Evolutionary conservation across 768 basidiomycete genomes (phyloP).

Genomic region (Trametes meyenii): DNA sequence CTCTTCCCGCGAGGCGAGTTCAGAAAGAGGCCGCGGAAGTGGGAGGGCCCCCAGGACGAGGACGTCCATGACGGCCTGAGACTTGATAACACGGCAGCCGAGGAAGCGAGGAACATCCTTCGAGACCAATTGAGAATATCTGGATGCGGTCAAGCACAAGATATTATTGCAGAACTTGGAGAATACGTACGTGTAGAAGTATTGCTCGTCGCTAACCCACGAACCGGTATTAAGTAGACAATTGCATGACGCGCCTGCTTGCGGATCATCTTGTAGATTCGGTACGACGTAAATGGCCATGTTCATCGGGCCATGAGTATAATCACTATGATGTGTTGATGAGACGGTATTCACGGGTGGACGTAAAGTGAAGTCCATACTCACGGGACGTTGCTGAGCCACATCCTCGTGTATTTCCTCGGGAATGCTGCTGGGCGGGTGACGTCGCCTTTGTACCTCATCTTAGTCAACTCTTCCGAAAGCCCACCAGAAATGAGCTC

Average conservation of each 20-base stretch:
- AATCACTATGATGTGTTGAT: constrained; percentile 31
- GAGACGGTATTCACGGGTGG: neutral
- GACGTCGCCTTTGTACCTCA: constrained; percentile 31
- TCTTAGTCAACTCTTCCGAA: constrained; percentile 36
- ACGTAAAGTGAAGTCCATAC: constrained; percentile 1
- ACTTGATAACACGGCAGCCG: constrained; percentile 31
- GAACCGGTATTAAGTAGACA: constrained; percentile 33
- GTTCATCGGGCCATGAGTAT: constrained; percentile 36
- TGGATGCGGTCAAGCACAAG: constrained; percentile 1
- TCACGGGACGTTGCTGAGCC: constrained; percentile 41
- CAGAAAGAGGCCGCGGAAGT: constrained; percentile 18
- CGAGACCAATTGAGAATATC: constrained; percentile 35
- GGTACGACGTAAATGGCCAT: constrained; percentile 34
- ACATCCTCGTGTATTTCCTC: constrained; percentile 37
- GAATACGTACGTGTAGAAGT: constrained; percentile 33
- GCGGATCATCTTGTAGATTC: constrained; percentile 28
- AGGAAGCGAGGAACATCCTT: constrained; percentile 35
- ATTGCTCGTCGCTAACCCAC: constrained; percentile 36
- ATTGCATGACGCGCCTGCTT: constrained; percentile 35
- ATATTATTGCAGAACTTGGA: neutral
- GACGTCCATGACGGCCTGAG: constrained; percentile 2
- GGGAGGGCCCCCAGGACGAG: constrained; percentile 3
- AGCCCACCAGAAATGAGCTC: constrained; percentile 38
- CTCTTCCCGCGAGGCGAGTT: constrained; percentile 33
- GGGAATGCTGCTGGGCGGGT: constrained; percentile 34